Evolutionary conservation across 106 monocot species (phyloP), one percentile per base, ranked within the genome.

Genomic region (Apostasia ramifera): DNA sequence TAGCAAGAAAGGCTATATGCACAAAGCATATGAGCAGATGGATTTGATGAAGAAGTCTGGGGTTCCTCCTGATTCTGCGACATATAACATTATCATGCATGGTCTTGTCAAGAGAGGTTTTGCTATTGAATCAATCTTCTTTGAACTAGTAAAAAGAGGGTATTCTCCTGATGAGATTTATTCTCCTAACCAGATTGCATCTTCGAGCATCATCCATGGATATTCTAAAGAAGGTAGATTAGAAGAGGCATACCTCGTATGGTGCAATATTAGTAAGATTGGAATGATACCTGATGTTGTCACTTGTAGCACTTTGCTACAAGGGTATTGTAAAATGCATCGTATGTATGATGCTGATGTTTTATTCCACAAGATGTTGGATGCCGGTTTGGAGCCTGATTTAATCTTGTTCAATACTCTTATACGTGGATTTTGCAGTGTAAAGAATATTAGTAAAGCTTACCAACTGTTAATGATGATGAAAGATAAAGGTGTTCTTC

Each of bases 71-170:
- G 76, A 86, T 78, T 45, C 74, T 48, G 63, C 57, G 26, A 86
- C 86, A 41, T 82, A 86, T 76, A 86, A 86, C 65, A 80, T 74
- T 64, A 73, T 86, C 8, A 82, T 82, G 68, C 77, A 82, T 71
- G 82, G 82, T 10, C 80, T 86, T 69, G 45, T 77, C 53, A 86
- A 80, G 57, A 79, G 66, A 66, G 86, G 82, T 15, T 76, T 50
- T 64, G 4, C 61, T 8, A 41, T 43, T 41, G 79, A 77, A 74
- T 61, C 80, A 41, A 57, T 80, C 9, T 80, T 80, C 60, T 8
- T 61, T 68, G 86, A 82, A 63, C 71, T 86, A 55, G 63, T 73
- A 3, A 74, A 66, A 43, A 73, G 72, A 26, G 86, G 86, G 7
- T 68, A 62, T 81, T 73, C 66, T 68, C 86, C 79, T 61, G 86